A percentile compares a stretch with the other conserved stretches of the same genome.
phyloP scores from a whole-genome alignment of 495 filamentous ascomycete species.

The Penicillium odoratum region DNA sequence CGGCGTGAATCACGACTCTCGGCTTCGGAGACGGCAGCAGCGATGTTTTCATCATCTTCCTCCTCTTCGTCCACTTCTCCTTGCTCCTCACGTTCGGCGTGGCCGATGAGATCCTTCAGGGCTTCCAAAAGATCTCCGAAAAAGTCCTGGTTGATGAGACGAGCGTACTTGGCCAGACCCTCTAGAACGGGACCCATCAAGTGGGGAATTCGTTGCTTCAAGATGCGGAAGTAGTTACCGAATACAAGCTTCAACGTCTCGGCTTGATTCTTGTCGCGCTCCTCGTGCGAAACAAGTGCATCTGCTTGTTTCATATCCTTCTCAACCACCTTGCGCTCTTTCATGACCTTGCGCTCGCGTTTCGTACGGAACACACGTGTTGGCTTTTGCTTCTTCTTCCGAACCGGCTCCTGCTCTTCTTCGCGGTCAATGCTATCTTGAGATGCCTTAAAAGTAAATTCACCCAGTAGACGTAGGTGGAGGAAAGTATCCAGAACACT shows the following conservation, averaged over 20 bases:
- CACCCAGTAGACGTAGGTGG: constrained; percentile 80
- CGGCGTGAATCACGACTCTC: constrained; percentile 66
- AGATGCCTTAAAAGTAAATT: constrained; percentile 82
- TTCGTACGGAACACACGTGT: constrained; percentile 79
- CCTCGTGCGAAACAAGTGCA: constrained; percentile 84
- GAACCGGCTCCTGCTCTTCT: constrained; percentile 37
- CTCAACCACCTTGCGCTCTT: constrained; percentile 80
- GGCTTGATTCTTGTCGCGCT: constrained; percentile 86
- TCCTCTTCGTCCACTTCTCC: constrained; percentile 38
- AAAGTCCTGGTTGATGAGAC: constrained; percentile 97
- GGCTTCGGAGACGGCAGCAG: constrained; percentile 27
- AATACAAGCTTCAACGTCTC: constrained; percentile 97
- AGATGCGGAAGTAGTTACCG: constrained; percentile 87
- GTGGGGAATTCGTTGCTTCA: constrained; percentile 71
- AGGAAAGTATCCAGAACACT: constrained; percentile 88
- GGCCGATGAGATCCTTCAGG: constrained; percentile 82
- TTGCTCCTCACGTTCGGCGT: constrained; percentile 55
- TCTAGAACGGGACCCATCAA: constrained; percentile 95
- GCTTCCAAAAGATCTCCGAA: constrained; percentile 95
- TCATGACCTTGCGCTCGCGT: constrained; percentile 67
- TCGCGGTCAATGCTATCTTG: constrained; percentile 66
- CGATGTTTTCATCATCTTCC: constrained; percentile 40
- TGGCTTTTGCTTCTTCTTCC: constrained; percentile 65
- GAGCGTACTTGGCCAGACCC: constrained; percentile 87
- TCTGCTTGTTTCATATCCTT: constrained; percentile 95